Percentiles rank a stretch among this genome's conserved stretches.
Evolutionary conservation across 345 rosid genomes (phyloP).

Genomic region (Dipteronia sinensis): DNA sequence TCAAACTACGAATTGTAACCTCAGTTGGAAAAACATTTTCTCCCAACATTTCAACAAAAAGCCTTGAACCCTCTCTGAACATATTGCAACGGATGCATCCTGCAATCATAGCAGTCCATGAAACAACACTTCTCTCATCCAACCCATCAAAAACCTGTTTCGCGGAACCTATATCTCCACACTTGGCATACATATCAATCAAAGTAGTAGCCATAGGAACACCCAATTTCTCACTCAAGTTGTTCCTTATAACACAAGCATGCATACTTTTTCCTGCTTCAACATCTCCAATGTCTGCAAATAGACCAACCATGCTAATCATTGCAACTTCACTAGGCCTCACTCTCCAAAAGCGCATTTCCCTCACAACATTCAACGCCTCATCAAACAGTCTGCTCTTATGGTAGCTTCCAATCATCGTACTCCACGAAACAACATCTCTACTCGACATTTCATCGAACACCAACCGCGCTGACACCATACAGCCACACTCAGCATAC

Average conservation of each 20-base stretch:
- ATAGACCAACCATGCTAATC: slow-evolving; percentile 39
- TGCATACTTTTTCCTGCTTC: slow-evolving; percentile 41
- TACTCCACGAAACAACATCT: slow-evolving; percentile 62
- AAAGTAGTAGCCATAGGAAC: slow-evolving; percentile 37
- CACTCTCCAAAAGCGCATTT: slow-evolving; percentile 30
- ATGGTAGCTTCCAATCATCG: slow-evolving; percentile 42
- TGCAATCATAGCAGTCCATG: slow-evolving; percentile 53
- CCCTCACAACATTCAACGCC: slow-evolving; percentile 35
- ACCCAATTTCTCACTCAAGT: slow-evolving; percentile 28
- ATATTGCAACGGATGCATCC: slow-evolving; percentile 40
- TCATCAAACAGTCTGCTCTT: slow-evolving; percentile 29
- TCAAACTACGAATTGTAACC: slow-evolving; percentile 42
- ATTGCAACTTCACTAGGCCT: slow-evolving; percentile 43
- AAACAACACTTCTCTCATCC: slow-evolving; percentile 36
- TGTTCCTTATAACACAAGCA: slow-evolving; percentile 45
- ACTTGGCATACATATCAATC: slow-evolving; percentile 55
- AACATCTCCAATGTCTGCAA: slow-evolving; percentile 27
- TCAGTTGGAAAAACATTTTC: slow-evolving; percentile 41
- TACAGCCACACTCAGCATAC: slow-evolving; percentile 44
- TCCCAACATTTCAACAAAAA: slow-evolving; percentile 39
- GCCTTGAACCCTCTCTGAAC: slow-evolving; percentile 32
- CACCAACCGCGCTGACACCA: slow-evolving; percentile 27
- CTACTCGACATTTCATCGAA: slow-evolving; percentile 46
- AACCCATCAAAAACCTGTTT: slow-evolving; percentile 36
- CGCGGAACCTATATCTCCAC: slow-evolving; percentile 39